phyloP scores from a whole-genome alignment of 352 stramenopile genomes.

The Phytopythium ostracodes region DNA sequence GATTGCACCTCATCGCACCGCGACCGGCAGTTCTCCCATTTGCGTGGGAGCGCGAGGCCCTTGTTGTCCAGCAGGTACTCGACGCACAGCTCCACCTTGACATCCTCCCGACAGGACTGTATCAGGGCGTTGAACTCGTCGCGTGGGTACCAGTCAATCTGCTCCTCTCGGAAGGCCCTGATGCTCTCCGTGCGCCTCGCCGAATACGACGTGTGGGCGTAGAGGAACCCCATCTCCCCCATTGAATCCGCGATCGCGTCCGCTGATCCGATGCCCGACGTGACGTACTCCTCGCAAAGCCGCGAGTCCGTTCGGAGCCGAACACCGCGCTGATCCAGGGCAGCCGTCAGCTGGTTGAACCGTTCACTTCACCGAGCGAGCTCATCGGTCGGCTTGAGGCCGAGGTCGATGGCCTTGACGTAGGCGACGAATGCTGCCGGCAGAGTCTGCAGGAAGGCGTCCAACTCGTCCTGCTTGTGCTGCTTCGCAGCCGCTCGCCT shows the following conservation, averaged over 20 bases:
- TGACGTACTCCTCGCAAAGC: conserved; percentile 9
- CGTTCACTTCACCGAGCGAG: conserved; percentile 9
- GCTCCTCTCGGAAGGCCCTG: not conserved
- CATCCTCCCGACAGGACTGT: conserved; percentile 16
- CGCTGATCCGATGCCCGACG: not conserved
- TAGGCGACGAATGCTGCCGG: conserved; percentile 10
- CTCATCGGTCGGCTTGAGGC: not conserved
- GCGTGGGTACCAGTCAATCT: conserved; percentile 12
- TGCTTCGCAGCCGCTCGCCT: conserved; percentile 11
- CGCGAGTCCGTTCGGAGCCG: conserved; percentile 12
- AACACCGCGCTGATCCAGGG: conserved; percentile 4
- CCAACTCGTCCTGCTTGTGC: conserved; percentile 8
- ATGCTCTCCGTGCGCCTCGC: conserved; percentile 7
- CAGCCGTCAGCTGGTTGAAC: conserved; percentile 2
- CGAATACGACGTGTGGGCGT: conserved; percentile 13
- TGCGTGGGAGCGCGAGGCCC: conserved; percentile 11
- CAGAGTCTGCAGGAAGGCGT: conserved; percentile 8
- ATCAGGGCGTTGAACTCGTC: conserved; percentile 13
- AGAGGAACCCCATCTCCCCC: conserved; percentile 25
- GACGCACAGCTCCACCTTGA: conserved; percentile 13
- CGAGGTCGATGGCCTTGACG: not conserved
- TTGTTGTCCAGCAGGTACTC: conserved; percentile 12
- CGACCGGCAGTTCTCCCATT: conserved; percentile 14
- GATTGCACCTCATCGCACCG: conserved; percentile 2
- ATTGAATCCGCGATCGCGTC: conserved; percentile 14